Conservation (phyloP, 306 rosid species). For the Vigna trinervia region DNA sequence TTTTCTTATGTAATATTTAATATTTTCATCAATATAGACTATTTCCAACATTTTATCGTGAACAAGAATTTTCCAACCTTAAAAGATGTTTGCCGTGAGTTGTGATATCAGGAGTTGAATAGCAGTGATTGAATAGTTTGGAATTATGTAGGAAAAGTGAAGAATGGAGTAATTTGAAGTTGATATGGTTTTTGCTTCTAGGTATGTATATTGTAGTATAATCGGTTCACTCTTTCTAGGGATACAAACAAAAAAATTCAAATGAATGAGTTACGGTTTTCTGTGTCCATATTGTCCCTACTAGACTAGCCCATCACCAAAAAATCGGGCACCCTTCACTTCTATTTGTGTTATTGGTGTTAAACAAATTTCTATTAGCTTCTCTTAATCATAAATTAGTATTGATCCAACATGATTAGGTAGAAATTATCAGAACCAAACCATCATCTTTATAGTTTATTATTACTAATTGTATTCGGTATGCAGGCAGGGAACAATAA, state of each 20-base stretch:
- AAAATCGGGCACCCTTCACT: conserved; percentile 45
- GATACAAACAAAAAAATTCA: conserved; percentile 40
- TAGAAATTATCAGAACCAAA: conserved; percentile 34
- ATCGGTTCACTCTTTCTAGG: conserved; percentile 4
- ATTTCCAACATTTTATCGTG: neutral
- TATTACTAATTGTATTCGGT: conserved; percentile 39
- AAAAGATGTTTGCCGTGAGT: conserved; percentile 7
- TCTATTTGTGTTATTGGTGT: conserved; percentile 39
- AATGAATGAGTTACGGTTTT: conserved; percentile 37
- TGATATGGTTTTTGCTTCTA: conserved; percentile 34
- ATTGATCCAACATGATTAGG: conserved; percentile 35
- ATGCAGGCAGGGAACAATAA: conserved; percentile 26
- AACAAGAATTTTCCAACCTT: conserved; percentile 1
- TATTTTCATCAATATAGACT: no score
- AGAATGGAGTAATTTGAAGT: conserved; percentile 43
- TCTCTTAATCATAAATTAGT: conserved; percentile 26
- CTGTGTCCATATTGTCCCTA: conserved; percentile 34
- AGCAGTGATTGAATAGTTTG: conserved; percentile 29
- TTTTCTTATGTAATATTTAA: no score
- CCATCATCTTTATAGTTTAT: conserved; percentile 12
- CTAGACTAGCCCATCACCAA: conserved; percentile 28
- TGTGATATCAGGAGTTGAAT: conserved; percentile 29
- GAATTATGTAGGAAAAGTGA: neutral
- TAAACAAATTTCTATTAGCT: conserved; percentile 39
- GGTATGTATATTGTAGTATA: neutral